A percentile compares a stretch with the other conserved stretches of the same genome.
These are phyloP conservation scores for Penicillium sclerotiorum DNA, from an alignment of 2,329 filamentous ascomycete genomes.

Conservation along the genomic window DNA sequence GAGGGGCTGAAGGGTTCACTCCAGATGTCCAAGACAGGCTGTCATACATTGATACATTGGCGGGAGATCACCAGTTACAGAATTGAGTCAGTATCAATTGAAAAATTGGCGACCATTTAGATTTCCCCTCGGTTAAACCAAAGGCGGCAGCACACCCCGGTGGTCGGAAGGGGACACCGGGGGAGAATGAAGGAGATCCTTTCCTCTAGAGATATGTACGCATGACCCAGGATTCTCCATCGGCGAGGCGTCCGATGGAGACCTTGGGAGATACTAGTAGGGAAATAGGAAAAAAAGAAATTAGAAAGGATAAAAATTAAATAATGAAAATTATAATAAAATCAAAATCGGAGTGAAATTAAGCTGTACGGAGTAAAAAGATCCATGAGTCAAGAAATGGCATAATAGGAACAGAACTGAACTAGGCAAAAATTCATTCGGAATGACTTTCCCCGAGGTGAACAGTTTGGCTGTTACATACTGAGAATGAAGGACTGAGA, in stretches of 20 bases:
- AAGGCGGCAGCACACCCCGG: constrained; percentile 1
- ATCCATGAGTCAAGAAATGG: constrained; percentile 3
- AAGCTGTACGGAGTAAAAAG: constrained; percentile 1
- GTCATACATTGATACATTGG: constrained; percentile 10
- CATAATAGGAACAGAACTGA: neutral
- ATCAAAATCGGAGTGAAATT: too few species aligned
- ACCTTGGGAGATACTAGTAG: neutral
- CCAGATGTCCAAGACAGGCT: too few species aligned
- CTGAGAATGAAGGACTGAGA: too few species aligned
- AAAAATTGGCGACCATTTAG: neutral
- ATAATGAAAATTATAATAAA: too few species aligned
- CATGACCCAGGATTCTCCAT: constrained; percentile 16
- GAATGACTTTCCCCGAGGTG: constrained; percentile 24
- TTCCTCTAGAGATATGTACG: constrained; percentile 24
- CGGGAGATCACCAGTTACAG: constrained; percentile 16
- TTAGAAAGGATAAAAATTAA: too few species aligned
- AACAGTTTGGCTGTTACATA: too few species aligned
- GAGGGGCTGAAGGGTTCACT: too few species aligned
- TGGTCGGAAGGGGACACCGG: constrained; percentile 13
- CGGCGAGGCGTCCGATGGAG: neutral
- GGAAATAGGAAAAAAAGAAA: too few species aligned
- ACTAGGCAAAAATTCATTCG: constrained; percentile 10
- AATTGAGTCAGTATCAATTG: neutral
- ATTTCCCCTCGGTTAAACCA: neutral
- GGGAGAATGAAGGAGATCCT: constrained; percentile 18